A percentile compares a stretch with the other conserved stretches of the same genome.
These are phyloP conservation scores for Pholiota molesta DNA, from an alignment of 768 basidiomycete genomes.

Conservation along the genomic window DNA sequence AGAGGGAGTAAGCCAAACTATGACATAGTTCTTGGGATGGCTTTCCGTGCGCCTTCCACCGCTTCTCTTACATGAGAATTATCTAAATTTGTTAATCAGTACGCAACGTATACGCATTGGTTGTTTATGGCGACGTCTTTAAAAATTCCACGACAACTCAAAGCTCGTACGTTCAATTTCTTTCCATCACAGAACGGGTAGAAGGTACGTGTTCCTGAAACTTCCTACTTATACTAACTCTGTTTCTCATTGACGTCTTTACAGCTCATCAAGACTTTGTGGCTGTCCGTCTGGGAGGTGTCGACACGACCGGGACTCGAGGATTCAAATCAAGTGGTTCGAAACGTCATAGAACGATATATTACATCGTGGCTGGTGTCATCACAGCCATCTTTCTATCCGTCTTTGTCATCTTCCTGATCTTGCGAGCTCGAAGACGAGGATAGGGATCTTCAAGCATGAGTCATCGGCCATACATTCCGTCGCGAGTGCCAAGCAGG, in stretches of 20 bases:
- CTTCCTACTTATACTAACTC: no score
- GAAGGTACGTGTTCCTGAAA: no score
- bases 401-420: neutral
- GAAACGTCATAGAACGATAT: conserved; percentile 12
- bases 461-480: neutral
- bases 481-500: no score
- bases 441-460: neutral
- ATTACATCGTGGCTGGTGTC: conserved; percentile 22
- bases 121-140: conserved; percentile 69
- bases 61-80: neutral
- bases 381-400: neutral
- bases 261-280: conserved; percentile 42
- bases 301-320: conserved; percentile 29
- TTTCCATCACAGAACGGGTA: conserved; percentile 53
- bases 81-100: conserved; percentile 38
- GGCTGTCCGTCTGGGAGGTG: conserved; percentile 33
- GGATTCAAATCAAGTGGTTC: conserved; percentile 9
- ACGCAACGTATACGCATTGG: conserved; percentile 63
- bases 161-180: conserved; percentile 64
- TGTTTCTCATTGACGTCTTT: neutral
- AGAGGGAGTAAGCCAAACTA: conserved; percentile 43
- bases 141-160: conserved; percentile 39
- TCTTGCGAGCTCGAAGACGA: neutral
- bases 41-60: conserved; percentile 53
- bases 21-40: conserved; percentile 76